Evolutionary conservation across 2,329 filamentous ascomycete genomes (phyloP), one percentile per base, ranked within the genome.

Genomic region (Metarhizium guizhouense): DNA sequence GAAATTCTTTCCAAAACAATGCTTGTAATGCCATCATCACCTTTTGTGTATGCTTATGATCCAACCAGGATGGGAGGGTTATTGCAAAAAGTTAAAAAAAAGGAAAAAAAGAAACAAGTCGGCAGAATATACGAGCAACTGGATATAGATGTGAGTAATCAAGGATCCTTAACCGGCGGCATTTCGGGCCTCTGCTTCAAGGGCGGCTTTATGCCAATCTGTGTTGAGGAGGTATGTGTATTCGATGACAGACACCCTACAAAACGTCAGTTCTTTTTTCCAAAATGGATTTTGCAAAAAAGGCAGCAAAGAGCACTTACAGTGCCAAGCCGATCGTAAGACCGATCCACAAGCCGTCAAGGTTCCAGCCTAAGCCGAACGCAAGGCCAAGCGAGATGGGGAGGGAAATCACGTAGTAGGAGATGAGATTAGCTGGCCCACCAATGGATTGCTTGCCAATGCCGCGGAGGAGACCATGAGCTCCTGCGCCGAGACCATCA

Each of bases 371-470:
- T 3, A 92, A 73, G 0, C 84, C 86, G 68, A 97, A 96, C 0
- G 85, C 87, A 0, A 87, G 82, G 4, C 81, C 83, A 61, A 96
- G 87, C 43, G 86, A 90, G 38, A 96, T 82, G 0, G 94, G 93
- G 70, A 97, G 77, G 0, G 90, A 93, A 30, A 97, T 79, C 18
- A 82, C 74, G 70, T 97, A 99, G 73, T 96, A 96, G 25, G 86
- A 86, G 52, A 90, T 82, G 2, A 97, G 73, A 65, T 94, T 95
- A 7, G 92, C 85, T 63, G 93, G 96, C 0, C 93, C 92, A 13
- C 93, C 93, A 56, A 97, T 85, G 60, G 90, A 85, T 70, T 97
- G 93, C 56, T 88, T 83, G 3, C 94, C 94, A 16, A 97, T 81
- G 13, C 93, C 93, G 47, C 94, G 82, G 32, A 97, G 78, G 43